These are phyloP conservation scores for Chlamydomonas eustigma DNA, from an alignment of 139 green algal species.

Conservation along the genomic window DNA sequence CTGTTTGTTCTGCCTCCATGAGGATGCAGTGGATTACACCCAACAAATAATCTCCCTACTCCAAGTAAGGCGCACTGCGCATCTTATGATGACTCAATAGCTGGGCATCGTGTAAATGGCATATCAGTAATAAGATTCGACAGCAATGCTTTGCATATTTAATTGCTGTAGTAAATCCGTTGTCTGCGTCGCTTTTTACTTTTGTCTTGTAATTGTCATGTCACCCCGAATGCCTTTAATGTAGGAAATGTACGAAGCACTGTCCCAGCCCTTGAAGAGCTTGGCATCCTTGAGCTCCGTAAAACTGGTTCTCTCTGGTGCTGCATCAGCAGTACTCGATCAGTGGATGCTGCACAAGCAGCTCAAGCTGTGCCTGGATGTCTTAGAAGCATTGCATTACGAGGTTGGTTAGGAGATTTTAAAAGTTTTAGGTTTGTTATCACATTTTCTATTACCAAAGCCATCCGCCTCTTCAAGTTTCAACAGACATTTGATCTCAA, in stretches of 20 bases:
- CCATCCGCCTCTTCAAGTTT: too few species aligned
- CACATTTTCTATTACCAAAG: too few species aligned
- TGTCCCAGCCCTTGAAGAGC: background rate
- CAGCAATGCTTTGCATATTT: too few species aligned
- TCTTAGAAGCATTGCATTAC: conserved; percentile 10
- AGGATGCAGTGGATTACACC: conserved; percentile 7
- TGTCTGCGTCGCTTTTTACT: too few species aligned
- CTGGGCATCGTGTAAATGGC: too few species aligned
- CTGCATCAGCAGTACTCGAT: conserved; percentile 7
- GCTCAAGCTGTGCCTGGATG: background rate
- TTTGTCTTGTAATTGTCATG: too few species aligned
- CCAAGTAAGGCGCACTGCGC: too few species aligned
- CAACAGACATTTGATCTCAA: too few species aligned
- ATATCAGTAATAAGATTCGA: too few species aligned
- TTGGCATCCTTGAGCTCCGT: background rate
- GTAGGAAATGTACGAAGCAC: background rate
- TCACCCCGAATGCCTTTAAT: too few species aligned
- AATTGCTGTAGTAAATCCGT: too few species aligned
- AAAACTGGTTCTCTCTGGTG: background rate
- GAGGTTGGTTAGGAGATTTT: background rate
- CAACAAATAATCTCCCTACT: background rate
- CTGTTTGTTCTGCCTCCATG: background rate
- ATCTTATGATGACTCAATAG: too few species aligned
- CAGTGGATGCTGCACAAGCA: background rate
- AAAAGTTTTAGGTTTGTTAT: background rate